Conservation (phyloP, 176 grass and related monocot genomes). For the Oryza glumipatula region DNA sequence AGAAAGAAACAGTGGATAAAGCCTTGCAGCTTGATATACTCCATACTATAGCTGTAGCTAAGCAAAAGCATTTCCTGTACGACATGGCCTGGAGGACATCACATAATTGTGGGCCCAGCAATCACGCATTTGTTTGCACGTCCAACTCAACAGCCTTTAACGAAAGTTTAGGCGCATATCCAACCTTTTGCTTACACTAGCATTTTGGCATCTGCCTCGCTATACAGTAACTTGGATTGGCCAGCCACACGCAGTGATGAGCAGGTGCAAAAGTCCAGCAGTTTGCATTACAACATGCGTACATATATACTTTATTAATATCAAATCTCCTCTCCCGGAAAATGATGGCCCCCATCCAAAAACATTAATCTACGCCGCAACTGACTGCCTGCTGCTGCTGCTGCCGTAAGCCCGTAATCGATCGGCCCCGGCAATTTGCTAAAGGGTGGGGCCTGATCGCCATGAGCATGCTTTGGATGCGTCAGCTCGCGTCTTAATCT, state of each 20-base stretch:
- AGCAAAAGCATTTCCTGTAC: neutral
- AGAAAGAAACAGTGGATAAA: neutral
- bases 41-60: neutral
- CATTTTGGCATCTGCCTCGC: neutral
- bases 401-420: neutral
- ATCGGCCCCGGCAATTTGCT: neutral
- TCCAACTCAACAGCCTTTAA: neutral
- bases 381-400: neutral
- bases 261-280: neutral
- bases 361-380: neutral
- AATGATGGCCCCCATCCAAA: neutral
- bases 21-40: neutral
- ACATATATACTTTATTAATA: neutral
- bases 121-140: neutral
- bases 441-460: neutral
- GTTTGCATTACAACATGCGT: neutral
- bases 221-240: neutral
- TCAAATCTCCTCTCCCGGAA: neutral
- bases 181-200: neutral
- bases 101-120: neutral
- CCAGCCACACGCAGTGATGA: neutral
- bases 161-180: conserved; percentile 2
- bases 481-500: neutral
- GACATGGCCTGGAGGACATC: neutral
- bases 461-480: neutral